Conservation (phyloP, 2,329 filamentous ascomycete genomes). For the Pseudogymnoascus sp. region DNA sequence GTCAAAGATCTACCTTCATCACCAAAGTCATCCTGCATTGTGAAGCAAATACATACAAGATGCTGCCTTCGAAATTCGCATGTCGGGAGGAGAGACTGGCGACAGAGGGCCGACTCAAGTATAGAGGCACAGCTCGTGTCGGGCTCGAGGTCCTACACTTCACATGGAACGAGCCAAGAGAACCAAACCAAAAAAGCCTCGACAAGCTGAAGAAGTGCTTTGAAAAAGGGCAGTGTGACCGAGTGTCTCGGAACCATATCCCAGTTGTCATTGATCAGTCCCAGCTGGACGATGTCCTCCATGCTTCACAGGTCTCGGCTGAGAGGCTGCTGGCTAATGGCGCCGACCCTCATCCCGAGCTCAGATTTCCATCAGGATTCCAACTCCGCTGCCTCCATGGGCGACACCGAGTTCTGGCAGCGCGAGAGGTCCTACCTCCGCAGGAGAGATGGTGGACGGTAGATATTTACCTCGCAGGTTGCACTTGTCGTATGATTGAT, state of each 20-base stretch:
- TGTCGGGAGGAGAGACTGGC: constrained; percentile 14
- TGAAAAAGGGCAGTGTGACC: background rate
- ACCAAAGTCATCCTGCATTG: background rate
- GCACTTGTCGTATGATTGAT: too few relatives aligned
- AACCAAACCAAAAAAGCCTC: constrained; percentile 11
- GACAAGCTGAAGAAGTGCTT: background rate
- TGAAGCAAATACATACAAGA: background rate
- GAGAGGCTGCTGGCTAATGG: background rate
- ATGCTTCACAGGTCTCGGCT: background rate
- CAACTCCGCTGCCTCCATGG: constrained; percentile 9
- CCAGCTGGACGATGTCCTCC: constrained; percentile 20
- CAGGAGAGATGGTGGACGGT: constrained; percentile 14
- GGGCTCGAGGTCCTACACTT: constrained; percentile 17
- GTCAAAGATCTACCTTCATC: background rate
- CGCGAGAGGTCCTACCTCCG: constrained; percentile 14
- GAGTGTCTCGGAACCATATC: constrained; percentile 22
- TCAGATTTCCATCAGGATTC: background rate
- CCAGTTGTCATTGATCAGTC: constrained; percentile 24
- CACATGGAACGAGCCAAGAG: constrained; percentile 11
- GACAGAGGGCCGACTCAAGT: constrained; percentile 15
- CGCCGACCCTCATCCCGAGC: background rate
- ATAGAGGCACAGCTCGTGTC: constrained; percentile 16
- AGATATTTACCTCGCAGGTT: constrained; percentile 13
- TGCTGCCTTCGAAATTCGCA: constrained; percentile 5
- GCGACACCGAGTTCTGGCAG: constrained; percentile 14